Evolutionary conservation across 2,329 filamentous ascomycete species (phyloP).

Genomic region (Fusarium mundagurra): DNA sequence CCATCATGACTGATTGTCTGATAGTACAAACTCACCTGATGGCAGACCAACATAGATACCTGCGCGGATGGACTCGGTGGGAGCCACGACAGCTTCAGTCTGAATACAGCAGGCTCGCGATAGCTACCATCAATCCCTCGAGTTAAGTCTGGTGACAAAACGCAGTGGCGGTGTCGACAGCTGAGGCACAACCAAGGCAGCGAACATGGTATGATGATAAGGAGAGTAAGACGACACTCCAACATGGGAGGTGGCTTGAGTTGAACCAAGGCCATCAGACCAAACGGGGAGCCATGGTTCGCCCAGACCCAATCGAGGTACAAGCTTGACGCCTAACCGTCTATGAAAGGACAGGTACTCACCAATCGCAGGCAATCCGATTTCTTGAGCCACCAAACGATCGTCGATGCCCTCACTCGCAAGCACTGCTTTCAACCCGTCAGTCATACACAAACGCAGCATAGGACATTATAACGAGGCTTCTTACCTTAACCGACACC

Average conservation of each 20-base stretch:
- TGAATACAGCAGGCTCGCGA: not conserved
- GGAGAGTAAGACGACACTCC: not conserved
- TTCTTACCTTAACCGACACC: conserved; percentile 12
- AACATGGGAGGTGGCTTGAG: not conserved
- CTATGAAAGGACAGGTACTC: conserved; percentile 3
- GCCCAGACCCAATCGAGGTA: conserved; percentile 1
- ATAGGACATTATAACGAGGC: not conserved
- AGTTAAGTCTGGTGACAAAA: no score
- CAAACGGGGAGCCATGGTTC: not conserved
- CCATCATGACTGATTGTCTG: no score
- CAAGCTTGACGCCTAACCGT: not conserved
- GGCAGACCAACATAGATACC: not conserved
- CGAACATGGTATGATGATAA: not conserved
- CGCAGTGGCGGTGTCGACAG: not conserved
- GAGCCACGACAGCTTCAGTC: not conserved
- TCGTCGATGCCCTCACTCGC: not conserved
- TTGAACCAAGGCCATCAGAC: not conserved
- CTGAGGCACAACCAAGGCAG: not conserved
- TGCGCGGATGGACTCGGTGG: not conserved
- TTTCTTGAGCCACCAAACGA: not conserved
- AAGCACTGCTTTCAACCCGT: conserved; percentile 21
- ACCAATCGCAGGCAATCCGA: not conserved
- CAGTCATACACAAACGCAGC: conserved; percentile 31
- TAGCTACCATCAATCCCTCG: rapidly evolving
- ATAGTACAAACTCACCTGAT: not conserved